Evolutionary conservation across 164 flowering plant species (phyloP).

Genomic region (Magnolia changhungtana): DNA sequence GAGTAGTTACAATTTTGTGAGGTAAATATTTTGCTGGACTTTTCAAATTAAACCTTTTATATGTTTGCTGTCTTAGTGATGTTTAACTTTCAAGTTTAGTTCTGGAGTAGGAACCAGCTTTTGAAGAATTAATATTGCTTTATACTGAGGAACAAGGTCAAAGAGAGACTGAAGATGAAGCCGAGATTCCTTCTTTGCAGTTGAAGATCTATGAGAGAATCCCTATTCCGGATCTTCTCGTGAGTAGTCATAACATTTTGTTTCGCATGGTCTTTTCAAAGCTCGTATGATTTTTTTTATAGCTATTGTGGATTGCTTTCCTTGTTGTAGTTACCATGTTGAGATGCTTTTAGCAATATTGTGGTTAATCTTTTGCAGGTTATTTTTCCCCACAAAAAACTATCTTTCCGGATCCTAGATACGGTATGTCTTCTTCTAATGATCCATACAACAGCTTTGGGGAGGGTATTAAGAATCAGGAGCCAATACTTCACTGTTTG

Average conservation of each 20-base stretch:
- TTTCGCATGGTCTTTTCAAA: background rate
- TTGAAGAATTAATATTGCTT: constrained; percentile 81
- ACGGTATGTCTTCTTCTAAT: constrained; percentile 47
- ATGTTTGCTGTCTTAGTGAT: constrained; percentile 1
- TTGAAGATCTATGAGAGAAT: constrained; percentile 85
- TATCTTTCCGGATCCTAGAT: constrained; percentile 92
- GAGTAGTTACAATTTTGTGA: background rate
- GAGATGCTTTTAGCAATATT: background rate
- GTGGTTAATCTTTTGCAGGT: constrained; percentile 52
- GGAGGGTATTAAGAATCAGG: background rate
- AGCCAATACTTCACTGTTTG: background rate
- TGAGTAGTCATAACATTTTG: constrained; percentile 26
- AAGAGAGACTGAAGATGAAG: constrained; percentile 20
- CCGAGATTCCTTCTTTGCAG: constrained; percentile 56
- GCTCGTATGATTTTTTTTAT: background rate
- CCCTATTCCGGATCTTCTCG: constrained; percentile 93
- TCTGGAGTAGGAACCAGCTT: constrained; percentile 77
- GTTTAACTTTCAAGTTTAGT: background rate
- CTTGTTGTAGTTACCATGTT: background rate
- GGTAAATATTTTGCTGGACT: background rate
- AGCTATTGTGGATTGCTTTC: constrained; percentile 3
- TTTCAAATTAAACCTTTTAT: background rate
- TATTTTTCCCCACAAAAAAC: constrained; percentile 92
- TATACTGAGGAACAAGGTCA: constrained; percentile 53
- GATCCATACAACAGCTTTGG: too few relatives aligned